Conservation (phyloP, 2,329 filamentous ascomycete species). For the Paecilomyces dactylethromorphus region DNA sequence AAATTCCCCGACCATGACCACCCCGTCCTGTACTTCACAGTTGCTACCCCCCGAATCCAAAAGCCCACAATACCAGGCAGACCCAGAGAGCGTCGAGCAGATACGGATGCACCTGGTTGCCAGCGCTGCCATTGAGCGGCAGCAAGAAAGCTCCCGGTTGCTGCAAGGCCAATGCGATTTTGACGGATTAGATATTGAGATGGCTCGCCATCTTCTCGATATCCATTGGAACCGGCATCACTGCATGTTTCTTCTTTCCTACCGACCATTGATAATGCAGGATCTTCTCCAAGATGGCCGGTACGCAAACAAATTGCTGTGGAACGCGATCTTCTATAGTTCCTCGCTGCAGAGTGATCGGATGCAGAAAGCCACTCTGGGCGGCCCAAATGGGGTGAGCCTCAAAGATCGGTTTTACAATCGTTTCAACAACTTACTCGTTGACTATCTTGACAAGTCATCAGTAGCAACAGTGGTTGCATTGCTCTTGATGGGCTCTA, state of each 20-base stretch:
- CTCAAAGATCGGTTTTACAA: slow-evolving; percentile 33
- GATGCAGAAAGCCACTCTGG: slow-evolving; percentile 26
- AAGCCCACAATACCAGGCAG: too few species aligned
- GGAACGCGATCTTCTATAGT: slow-evolving; percentile 38
- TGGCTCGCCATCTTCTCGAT: slow-evolving; percentile 32
- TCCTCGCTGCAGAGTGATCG: slow-evolving; percentile 35
- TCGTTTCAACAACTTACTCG: slow-evolving; percentile 30
- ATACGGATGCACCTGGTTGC: slow-evolving; percentile 15
- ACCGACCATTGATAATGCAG: slow-evolving; percentile 33
- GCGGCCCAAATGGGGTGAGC: too few species aligned
- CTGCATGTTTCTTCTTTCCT: slow-evolving; percentile 31
- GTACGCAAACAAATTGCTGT: slow-evolving; percentile 30
- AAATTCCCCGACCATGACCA: too few species aligned
- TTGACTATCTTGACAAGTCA: slow-evolving; percentile 24
- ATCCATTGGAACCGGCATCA: slow-evolving; percentile 37
- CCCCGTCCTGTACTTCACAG: too few species aligned
- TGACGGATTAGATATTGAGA: slow-evolving; percentile 14
- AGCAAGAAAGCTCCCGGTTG: slow-evolving; percentile 12
- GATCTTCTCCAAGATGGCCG: slow-evolving; percentile 28
- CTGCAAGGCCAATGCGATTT: slow-evolving; percentile 9
- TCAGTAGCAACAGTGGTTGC: slow-evolving; percentile 34
- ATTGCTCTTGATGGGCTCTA: slow-evolving; percentile 23
- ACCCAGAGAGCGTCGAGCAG: too few species aligned
- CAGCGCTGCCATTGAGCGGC: slow-evolving; percentile 13
- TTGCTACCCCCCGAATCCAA: too few species aligned